A percentile compares a stretch with the other conserved stretches of the same genome.
phyloP scores from a whole-genome alignment of 495 filamentous ascomycete genomes.

The Neurospora intermedia region DNA sequence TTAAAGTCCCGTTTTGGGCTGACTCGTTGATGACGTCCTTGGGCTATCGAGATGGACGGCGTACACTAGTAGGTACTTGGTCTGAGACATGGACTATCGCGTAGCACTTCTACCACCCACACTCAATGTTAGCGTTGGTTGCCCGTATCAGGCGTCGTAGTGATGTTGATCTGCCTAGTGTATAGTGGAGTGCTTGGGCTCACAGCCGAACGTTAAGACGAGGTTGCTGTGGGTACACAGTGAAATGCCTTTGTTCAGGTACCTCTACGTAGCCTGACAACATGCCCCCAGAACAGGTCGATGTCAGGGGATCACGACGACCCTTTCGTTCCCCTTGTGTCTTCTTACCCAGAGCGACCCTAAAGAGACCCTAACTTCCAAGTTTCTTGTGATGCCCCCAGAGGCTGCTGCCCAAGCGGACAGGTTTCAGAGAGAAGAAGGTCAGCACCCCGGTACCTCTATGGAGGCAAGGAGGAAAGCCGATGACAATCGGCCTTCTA shows the following conservation, averaged over 20 bases:
- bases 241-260: neutral
- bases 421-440: neutral
- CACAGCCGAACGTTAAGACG: neutral
- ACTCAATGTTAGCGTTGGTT: neutral
- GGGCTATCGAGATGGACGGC: neutral
- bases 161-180: neutral
- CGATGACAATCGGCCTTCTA: neutral
- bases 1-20: neutral
- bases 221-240: neutral
- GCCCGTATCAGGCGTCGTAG: neutral
- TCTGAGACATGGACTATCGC: neutral
- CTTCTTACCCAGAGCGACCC: neutral
- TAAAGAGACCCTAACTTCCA: neutral
- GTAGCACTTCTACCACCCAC: neutral
- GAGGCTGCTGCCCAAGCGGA: neutral
- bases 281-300: neutral
- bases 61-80: neutral
- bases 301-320: neutral
- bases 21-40: neutral
- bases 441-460: neutral
- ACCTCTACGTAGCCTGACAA: neutral
- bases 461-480: neutral
- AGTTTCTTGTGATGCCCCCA: neutral
- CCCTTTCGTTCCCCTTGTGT: neutral
- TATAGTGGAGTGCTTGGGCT: neutral